Conservation (phyloP, 306 rosid genomes). For the Rosa persica region DNA sequence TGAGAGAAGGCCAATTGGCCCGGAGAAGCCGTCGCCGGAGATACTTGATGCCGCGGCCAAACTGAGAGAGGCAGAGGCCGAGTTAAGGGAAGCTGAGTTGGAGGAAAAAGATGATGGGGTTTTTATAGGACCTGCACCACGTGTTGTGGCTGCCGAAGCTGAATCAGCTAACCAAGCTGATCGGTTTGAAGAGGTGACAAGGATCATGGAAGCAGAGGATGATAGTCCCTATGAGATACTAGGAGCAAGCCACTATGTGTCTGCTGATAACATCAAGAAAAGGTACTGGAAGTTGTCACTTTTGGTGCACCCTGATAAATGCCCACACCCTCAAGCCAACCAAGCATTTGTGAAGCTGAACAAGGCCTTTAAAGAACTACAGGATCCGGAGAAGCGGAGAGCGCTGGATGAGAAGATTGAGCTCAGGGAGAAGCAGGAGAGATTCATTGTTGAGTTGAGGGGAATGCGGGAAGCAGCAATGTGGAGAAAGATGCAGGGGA, state of each 20-base stretch:
- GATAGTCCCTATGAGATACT: slow-evolving; percentile 72
- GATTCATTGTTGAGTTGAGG: slow-evolving; percentile 67
- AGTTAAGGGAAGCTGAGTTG: slow-evolving; percentile 73
- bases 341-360: slow-evolving; percentile 87
- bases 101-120: slow-evolving; percentile 53
- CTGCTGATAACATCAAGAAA: slow-evolving; percentile 70
- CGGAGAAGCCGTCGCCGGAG: slow-evolving; percentile 91
- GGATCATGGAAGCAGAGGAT: slow-evolving; percentile 70
- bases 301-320: slow-evolving; percentile 96
- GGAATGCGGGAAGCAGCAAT: slow-evolving; percentile 80
- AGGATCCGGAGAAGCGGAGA: slow-evolving; percentile 63
- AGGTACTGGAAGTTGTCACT: slow-evolving; percentile 93
- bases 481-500: slow-evolving; percentile 86
- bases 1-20: slow-evolving; percentile 67
- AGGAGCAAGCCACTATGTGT: slow-evolving; percentile 68
- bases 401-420: slow-evolving; percentile 78
- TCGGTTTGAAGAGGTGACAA: slow-evolving; percentile 91
- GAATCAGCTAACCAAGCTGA: slow-evolving; percentile 89
- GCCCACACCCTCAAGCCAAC: slow-evolving; percentile 83
- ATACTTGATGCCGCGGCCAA: slow-evolving; percentile 91
- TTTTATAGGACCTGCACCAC: slow-evolving; percentile 85
- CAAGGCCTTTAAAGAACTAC: slow-evolving; percentile 56
- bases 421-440: slow-evolving; percentile 70
- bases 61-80: slow-evolving; percentile 80
- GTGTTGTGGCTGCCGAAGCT: slow-evolving; percentile 69